Evolutionary conservation across 345 rosid genomes (phyloP), one percentile per base, ranked within the genome.

Genomic region (Eucalyptus virginea): DNA sequence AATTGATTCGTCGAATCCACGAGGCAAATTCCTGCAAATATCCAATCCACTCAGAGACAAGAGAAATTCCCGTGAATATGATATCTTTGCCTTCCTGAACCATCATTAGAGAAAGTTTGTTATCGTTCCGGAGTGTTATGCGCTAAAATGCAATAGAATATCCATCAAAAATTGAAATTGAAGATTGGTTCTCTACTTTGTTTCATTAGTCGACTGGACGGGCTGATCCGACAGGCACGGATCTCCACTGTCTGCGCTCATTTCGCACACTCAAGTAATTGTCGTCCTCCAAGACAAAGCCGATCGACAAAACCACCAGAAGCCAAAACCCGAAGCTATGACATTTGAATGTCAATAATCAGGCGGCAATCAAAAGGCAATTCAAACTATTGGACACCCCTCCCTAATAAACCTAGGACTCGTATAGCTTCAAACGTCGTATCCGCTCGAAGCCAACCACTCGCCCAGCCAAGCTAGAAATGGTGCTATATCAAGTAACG

Each of bases 31-130:
- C 91, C 93, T 96, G 95, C 98, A 97, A 90, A 92, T 90, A 72
- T 97, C 99, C 92, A 93, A 93, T 83, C 94, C 97, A 86, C 95
- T 93, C 50, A 98, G 47, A 5, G 99, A 97, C 87, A 96, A 89
- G 42, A 98, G 95, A 91, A 95, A 95, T 28, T 96, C 94, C 90
- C 96, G 94, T 13, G 96, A 90, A 93, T 98, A 98, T 2, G 92
- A 91, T 80, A 95, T 91, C 90, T 88, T 95, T 24, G 90, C 51
- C 91, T 88, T 92, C 98, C 99, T 98, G 95, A 88, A 91, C 89
- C 89, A 94, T 89, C 89, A 94, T 89, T 58, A 86, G 1, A 87
- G 88, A 67, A 91, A 48, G 67, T 62, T 37, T 32, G 83, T 77
- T 77, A 77, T 77, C 47, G 13, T 77, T 77, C 83, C 47, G 4